Base-by-base conservation (phyloP, 805 yeast genomes). In the Groenewaldozyma salmanticensis region DNA sequence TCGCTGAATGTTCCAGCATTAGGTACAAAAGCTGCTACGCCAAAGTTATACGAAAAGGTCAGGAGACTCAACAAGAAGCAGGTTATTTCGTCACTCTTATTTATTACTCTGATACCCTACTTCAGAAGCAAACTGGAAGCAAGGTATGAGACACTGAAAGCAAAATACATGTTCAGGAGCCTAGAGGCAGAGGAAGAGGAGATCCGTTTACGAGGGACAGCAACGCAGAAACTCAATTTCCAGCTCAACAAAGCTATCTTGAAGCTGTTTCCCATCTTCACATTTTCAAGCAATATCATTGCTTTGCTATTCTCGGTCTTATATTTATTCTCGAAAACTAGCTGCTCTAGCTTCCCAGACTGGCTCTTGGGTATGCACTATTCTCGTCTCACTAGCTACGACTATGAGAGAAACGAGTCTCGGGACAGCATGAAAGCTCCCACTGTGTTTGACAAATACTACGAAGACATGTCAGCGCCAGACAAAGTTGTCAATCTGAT, bases 61-160 rank as follows among this genome's bases (percentile, higher is more conserved):
- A 68, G 78, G 41, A 58, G 77, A 27, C 65, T 88, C 37, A 69
- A 74, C 0, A 52, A 50, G 2, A 41, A 56, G 3, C 96, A 88
- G 53, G 62, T 72, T 1, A 32, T 63, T 5, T 72, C 74, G 0
- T 67, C 83, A 1, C 58, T 86, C 21, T 50, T 78, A 16, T 45
- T 50, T 27, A 57, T 79, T 4, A 74, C 85, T 2, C 78, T 82
- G 1, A 52, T 76, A 0, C 80, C 90, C 0, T 88, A 87, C 52
- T 15, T 86, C 7, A 67, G 64, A 39, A 87, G 79, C 49, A 86
- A 85, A 53, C 62, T 81, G 37, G 81, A 81, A 45, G 69, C 71
- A 13, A 55, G 74, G 29, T 77, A 77, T 53, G 90, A 83, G 42
- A 64, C 70, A 35, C 64, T 82, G 52, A 67, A 72, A 46, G 81